Evolutionary conservation across 2,329 filamentous ascomycete genomes (phyloP).

Genomic region (Diaporthe aspalathi): DNA sequence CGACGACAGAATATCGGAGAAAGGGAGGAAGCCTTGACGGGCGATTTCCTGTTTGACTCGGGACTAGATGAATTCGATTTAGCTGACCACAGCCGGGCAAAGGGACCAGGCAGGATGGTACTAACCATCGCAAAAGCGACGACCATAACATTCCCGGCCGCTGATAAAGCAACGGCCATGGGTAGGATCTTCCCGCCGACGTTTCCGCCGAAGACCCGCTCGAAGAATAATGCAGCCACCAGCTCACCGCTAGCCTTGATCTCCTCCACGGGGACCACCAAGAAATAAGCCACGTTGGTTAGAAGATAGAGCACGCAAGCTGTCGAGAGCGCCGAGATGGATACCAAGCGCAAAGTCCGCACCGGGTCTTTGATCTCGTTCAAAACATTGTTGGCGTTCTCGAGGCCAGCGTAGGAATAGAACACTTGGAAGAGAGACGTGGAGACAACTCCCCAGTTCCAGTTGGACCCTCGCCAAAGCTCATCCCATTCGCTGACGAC

Average conservation of each 20-base stretch:
- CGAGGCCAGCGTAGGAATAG: slow-evolving; percentile 74
- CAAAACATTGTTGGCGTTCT: slow-evolving; percentile 76
- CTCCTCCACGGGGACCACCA: slow-evolving; percentile 74
- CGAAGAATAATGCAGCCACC: slow-evolving; percentile 76
- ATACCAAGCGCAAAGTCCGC: slow-evolving; percentile 72
- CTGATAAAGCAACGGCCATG: slow-evolving; percentile 69
- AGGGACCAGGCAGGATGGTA: no score
- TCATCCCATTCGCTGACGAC: background rate
- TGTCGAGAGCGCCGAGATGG: slow-evolving; percentile 69
- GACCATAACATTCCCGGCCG: slow-evolving; percentile 80
- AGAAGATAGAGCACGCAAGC: slow-evolving; percentile 73
- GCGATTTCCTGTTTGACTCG: slow-evolving; percentile 47
- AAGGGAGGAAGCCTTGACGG: slow-evolving; percentile 23
- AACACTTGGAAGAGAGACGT: slow-evolving; percentile 76
- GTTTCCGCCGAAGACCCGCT: slow-evolving; percentile 69
- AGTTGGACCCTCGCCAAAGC: slow-evolving; percentile 4
- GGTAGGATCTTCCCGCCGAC: slow-evolving; percentile 12
- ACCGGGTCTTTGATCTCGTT: slow-evolving; percentile 78
- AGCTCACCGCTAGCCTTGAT: slow-evolving; percentile 75
- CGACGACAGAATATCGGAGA: slow-evolving; percentile 67
- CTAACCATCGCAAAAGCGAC: slow-evolving; percentile 67
- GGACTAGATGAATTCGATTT: slow-evolving; percentile 55
- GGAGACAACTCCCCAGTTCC: slow-evolving; percentile 43
- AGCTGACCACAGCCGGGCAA: background rate
- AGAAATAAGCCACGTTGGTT: slow-evolving; percentile 71